Evolutionary conservation across 1,284 basidiomycete species (phyloP).

Genomic region (Ganoderma lingzhi): DNA sequence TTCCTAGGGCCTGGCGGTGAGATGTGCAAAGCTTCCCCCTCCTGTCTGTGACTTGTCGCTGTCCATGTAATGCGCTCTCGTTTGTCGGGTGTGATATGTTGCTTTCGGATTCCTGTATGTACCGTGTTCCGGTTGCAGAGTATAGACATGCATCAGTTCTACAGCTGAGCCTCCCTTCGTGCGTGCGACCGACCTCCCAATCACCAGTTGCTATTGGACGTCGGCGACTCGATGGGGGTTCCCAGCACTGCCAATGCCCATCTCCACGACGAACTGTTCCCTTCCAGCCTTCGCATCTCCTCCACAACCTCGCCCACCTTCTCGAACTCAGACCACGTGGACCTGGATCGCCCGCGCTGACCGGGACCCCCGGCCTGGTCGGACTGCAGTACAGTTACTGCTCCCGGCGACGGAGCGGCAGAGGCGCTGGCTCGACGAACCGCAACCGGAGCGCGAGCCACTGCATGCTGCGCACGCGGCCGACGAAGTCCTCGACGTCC

Average conservation of each 20-base stretch:
- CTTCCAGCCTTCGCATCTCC: conserved; percentile 65
- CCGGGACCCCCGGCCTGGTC: not conserved
- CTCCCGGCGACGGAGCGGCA: conserved; percentile 10
- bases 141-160: conserved; percentile 1
- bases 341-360: not conserved
- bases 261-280: conserved; percentile 64
- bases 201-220: not conserved
- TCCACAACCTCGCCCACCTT: conserved; percentile 76
- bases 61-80: conserved; percentile 21
- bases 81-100: conserved; percentile 26
- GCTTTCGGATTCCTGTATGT: conserved; percentile 25
- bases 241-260: conserved; percentile 65
- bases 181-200: not conserved
- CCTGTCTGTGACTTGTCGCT: conserved; percentile 18
- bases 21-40: conserved; percentile 11
- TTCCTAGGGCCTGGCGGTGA: not conserved
- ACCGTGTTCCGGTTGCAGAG: conserved; percentile 11
- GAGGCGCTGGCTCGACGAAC: conserved; percentile 56
- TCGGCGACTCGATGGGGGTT: not conserved
- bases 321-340: conserved; percentile 64
- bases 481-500: conserved; percentile 69
- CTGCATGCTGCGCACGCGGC: conserved; percentile 77
- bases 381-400: not conserved
- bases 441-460: conserved; percentile 78
- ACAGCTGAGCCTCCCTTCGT: not conserved